Evolutionary conservation across 495 filamentous ascomycete species (phyloP).

Genomic region (Trichoderma erinaceum): DNA sequence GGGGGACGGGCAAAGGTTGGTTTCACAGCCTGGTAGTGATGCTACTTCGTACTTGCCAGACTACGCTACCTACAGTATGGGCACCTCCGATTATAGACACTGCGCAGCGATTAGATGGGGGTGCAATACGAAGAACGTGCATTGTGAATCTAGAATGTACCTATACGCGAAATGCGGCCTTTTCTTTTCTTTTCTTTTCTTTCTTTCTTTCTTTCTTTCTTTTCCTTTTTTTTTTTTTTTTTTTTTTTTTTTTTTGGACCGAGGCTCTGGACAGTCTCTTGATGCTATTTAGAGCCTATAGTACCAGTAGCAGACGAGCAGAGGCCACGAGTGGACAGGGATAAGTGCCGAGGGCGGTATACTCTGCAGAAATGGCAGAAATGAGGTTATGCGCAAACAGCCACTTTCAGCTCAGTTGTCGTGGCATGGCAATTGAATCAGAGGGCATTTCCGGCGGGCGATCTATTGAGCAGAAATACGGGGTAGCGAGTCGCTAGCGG

Average conservation of each 20-base stretch:
- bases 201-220: no score
- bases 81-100: no score
- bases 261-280: no score
- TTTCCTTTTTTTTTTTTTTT: neutral
- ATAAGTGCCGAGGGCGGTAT: no score
- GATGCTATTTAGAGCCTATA: no score
- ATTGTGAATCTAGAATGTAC: neutral
- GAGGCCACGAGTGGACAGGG: no score
- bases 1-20: neutral
- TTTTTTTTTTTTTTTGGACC: neutral
- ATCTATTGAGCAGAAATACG: neutral
- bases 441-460: neutral
- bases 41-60: no score
- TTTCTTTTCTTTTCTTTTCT: neutral
- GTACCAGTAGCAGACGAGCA: no score
- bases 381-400: neutral
- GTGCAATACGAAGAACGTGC: neutral
- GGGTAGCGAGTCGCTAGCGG: conserved; percentile 6
- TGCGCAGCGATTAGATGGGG: neutral
- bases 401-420: neutral
- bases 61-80: no score
- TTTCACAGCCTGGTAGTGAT: no score
- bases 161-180: neutral
- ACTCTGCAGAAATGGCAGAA: neutral
- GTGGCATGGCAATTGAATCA: neutral